phyloP scores from a whole-genome alignment of 768 basidiomycete genomes.

The Russula abietina region DNA sequence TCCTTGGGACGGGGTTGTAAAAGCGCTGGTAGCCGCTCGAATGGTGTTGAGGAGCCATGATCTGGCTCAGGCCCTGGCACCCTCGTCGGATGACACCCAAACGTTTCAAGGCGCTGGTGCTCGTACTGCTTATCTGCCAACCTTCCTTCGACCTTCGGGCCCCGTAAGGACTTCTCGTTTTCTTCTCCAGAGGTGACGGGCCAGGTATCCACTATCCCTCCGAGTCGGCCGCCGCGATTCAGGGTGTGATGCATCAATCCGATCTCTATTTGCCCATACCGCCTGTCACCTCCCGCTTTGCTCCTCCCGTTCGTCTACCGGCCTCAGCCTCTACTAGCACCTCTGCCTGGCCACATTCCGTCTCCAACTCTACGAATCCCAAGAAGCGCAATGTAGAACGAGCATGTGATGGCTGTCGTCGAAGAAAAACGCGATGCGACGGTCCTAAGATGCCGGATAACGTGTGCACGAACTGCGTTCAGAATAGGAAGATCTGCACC shows the following conservation, averaged over 20 bases:
- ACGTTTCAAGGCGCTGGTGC: not conserved
- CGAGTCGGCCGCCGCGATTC: constrained; percentile 19
- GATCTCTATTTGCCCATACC: constrained; percentile 2
- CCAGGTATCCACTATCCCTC: not conserved
- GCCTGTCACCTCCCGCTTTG: constrained; percentile 13
- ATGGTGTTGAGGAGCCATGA: not conserved
- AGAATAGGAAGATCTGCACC: constrained; percentile 31
- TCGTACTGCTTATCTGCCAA: constrained; percentile 10
- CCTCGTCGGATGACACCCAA: constrained; percentile 5
- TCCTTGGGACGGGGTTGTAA: not conserved
- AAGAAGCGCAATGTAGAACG: constrained; percentile 35
- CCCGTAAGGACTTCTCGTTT: constrained; percentile 11
- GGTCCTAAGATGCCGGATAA: constrained; percentile 33
- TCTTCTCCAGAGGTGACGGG: not conserved
- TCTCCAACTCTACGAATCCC: constrained; percentile 23
- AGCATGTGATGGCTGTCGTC: constrained; percentile 34
- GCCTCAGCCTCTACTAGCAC: not conserved
- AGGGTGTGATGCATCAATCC: constrained; percentile 12
- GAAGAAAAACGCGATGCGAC: constrained; percentile 33
- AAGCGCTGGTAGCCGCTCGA: not conserved
- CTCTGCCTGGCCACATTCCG: constrained; percentile 11
- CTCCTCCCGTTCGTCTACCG: not conserved
- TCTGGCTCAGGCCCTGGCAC: constrained; percentile 2
- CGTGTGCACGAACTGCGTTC: constrained; percentile 36
- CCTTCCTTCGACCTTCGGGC: constrained; percentile 11